These are phyloP conservation scores for Pichia sorboxylosa DNA, from an alignment of 1,139 yeast genomes.

Conservation along the genomic window DNA sequence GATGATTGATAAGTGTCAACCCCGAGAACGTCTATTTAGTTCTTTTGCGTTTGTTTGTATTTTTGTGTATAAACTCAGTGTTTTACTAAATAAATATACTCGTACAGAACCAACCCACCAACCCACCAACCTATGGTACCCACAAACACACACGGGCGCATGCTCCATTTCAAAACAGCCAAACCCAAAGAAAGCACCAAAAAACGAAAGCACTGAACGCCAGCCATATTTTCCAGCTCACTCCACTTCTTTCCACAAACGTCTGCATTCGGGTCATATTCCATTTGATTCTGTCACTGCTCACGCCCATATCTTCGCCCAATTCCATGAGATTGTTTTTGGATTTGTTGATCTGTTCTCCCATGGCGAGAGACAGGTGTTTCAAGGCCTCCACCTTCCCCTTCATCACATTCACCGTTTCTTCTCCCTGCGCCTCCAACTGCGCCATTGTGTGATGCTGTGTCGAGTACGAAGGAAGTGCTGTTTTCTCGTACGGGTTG, in stretches of 20 bases:
- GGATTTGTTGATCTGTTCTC: conserved; percentile 72
- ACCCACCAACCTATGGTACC: no score
- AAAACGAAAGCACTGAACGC: conserved; percentile 50
- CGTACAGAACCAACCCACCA: no score
- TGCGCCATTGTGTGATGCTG: conserved; percentile 53
- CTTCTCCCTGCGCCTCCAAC: conserved; percentile 76
- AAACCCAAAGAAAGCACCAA: conserved; percentile 70
- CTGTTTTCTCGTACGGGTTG: conserved; percentile 23
- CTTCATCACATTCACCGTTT: conserved; percentile 58
- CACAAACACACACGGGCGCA: no score
- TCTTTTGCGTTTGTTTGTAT: no score
- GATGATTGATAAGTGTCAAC: background rate
- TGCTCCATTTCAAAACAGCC: conserved; percentile 43
- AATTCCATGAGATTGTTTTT: conserved; percentile 50
- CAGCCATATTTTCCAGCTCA: conserved; percentile 73
- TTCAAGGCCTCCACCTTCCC: conserved; percentile 63
- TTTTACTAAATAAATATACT: no score
- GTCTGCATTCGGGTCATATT: conserved; percentile 65
- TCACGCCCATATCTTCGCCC: conserved; percentile 32
- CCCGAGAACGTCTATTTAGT: no score
- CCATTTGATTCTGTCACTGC: conserved; percentile 38
- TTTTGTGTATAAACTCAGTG: no score
- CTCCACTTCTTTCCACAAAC: conserved; percentile 77
- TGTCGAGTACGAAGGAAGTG: conserved; percentile 4
- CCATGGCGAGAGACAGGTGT: conserved; percentile 64